Evolutionary conservation across 805 yeast species (phyloP).

Genomic region (Clavispora fructus): DNA sequence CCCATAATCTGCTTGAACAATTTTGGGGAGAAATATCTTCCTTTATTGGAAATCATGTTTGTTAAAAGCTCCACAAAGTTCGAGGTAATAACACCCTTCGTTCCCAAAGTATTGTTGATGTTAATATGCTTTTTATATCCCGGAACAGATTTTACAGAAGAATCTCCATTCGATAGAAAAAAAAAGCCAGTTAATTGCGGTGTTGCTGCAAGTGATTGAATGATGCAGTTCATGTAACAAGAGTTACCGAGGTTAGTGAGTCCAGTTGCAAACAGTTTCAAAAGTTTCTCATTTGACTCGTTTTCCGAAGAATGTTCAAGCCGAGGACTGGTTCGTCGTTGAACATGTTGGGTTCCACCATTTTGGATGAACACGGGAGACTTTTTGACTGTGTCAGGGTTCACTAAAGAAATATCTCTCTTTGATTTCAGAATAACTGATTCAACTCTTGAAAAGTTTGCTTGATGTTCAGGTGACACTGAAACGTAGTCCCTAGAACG

Average conservation of each 20-base stretch:
- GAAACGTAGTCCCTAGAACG: neutral
- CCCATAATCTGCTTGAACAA: conserved; percentile 68
- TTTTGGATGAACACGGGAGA: neutral
- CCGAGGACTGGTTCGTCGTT: conserved; percentile 4
- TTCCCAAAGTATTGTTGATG: conserved; percentile 66
- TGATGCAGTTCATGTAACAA: conserved; percentile 84
- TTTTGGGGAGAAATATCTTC: conserved; percentile 50
- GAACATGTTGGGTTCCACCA: neutral
- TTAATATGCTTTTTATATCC: conserved; percentile 63
- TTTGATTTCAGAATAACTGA: neutral
- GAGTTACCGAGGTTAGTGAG: conserved; percentile 81
- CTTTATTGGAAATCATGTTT: conserved; percentile 47
- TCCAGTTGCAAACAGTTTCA: conserved; percentile 52
- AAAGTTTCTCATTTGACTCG: neutral
- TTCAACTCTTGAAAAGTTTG: neutral
- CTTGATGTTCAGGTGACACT: neutral
- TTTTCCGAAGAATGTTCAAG: neutral
- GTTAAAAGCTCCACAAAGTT: conserved; percentile 58
- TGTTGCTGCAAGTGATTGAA: conserved; percentile 82
- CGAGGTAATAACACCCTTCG: conserved; percentile 72
- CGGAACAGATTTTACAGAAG: conserved; percentile 27
- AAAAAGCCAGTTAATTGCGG: conserved; percentile 61
- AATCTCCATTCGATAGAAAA: conserved; percentile 19
- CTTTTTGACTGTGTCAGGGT: neutral
- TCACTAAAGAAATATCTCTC: neutral